Base-by-base conservation (phyloP, 805 yeast genomes). In the Candida succiphila region DNA sequence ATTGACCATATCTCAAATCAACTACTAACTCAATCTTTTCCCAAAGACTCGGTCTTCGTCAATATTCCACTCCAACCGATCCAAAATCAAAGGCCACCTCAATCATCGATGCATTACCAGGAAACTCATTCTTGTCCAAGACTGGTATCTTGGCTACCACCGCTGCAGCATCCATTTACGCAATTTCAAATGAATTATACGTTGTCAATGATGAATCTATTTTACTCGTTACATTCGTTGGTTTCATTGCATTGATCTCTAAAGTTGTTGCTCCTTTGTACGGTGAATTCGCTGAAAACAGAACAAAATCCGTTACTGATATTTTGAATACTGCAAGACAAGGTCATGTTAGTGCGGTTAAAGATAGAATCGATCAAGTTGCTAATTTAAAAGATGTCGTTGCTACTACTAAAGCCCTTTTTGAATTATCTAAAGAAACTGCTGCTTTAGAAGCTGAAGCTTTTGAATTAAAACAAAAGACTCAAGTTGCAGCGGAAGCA, bases 121-220 rank as follows among this genome's bases (percentile, higher is more conserved):
- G 96, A 60, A 80, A 75, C 76, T 75, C 76, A 53, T 68, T 75
- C 49, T 61, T 89, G 48, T 75, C 96, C 46, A 92, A 92, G 77
- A 86, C 96, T 42, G 96, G 96, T 56, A 73, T 88, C 55, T 69
- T 92, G 54, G 96, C 96, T 52, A 88, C 98, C 35, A 75, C 89
- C 41, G 76, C 95, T 40, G 96, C 96, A 42, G 97, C 95, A 37
- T 78, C 94, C 40, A 61, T 89, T 48, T 92, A 87, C 66, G 96
- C 95, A 45, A 79, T 92, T 57, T 82, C 96, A 52, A 86, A 85
- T 65, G 94, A 86, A 63, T 72, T 92, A 48, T 80, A 88, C 65
- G 84, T 92, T 48, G 71, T 92, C 55, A 94, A 89, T 64, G 96
- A 87, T 57, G 98, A 92, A 73, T 72, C 95, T 54, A 75, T 86